Percentiles rank a stretch among this genome's conserved stretches.
phyloP scores from a whole-genome alignment of 805 yeast genomes.

The Ogataea dorogensis region DNA sequence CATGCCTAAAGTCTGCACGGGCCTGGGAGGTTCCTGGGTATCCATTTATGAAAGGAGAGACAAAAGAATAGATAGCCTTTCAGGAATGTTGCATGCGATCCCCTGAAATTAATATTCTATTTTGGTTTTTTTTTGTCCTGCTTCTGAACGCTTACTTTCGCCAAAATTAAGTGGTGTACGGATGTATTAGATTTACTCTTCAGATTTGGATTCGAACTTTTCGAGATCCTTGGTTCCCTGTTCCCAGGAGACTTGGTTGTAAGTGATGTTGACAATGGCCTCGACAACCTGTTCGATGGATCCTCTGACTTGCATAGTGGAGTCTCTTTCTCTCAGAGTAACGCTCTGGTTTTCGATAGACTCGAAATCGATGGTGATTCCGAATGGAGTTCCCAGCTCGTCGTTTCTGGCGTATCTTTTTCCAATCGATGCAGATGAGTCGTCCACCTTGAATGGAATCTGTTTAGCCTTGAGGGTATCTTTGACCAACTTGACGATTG shows the following conservation, averaged over 20 bases:
- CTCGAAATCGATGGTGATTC: conserved; percentile 95
- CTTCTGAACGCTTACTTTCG: background rate
- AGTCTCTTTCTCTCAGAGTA: conserved; percentile 95
- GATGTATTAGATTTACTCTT: conserved; percentile 26
- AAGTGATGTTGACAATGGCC: conserved; percentile 75
- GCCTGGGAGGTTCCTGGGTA: conserved; percentile 3
- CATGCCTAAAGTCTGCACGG: conserved; percentile 1
- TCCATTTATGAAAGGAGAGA: conserved; percentile 7
- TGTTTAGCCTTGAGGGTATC: conserved; percentile 71
- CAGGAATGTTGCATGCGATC: conserved; percentile 5
- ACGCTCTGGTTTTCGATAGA: conserved; percentile 83
- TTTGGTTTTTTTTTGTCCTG: conserved; percentile 7
- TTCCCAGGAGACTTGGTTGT: conserved; percentile 75
- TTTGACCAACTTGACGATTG: conserved; percentile 69
- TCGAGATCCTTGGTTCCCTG: conserved; percentile 75
- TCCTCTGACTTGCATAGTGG: conserved; percentile 96
- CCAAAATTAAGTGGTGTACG: conserved; percentile 5
- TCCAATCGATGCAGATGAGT: conserved; percentile 96
- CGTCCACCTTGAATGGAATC: conserved; percentile 94
- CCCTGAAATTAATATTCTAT: conserved; percentile 10
- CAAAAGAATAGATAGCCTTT: background rate
- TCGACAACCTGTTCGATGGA: conserved; percentile 63
- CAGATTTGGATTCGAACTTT: conserved; percentile 71
- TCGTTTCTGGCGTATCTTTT: conserved; percentile 97
- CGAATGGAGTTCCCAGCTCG: conserved; percentile 98